These are phyloP conservation scores for Hypoxylon sp. DNA, from an alignment of 2,329 filamentous ascomycete genomes.

Conservation along the genomic window DNA sequence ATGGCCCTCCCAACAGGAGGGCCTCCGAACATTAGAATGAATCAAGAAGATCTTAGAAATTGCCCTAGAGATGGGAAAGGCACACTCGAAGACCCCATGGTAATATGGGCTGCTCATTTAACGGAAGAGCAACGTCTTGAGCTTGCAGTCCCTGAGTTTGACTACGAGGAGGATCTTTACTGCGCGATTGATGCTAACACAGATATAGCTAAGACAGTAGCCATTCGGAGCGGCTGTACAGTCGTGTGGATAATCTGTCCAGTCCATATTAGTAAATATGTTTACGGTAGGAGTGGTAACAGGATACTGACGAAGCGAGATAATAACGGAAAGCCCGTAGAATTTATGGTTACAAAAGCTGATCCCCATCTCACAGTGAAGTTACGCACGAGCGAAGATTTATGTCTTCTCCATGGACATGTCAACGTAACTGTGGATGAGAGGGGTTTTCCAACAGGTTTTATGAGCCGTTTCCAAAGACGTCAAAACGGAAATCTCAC, in stretches of 20 bases:
- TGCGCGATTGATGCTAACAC: slow-evolving; percentile 34
- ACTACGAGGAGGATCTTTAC: slow-evolving; percentile 32
- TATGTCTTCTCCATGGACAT: slow-evolving; percentile 27
- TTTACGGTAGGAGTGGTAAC: slow-evolving; percentile 18
- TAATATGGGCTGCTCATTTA: slow-evolving; percentile 32
- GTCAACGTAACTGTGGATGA: slow-evolving; percentile 29
- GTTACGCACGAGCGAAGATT: slow-evolving; percentile 33
- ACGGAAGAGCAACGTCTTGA: slow-evolving; percentile 13
- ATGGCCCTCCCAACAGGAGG: slow-evolving; percentile 27
- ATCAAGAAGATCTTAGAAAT: not conserved
- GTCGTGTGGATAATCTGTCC: slow-evolving; percentile 38
- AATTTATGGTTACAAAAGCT: slow-evolving; percentile 21
- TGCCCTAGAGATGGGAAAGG: slow-evolving; percentile 34
- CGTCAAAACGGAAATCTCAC: slow-evolving; percentile 20
- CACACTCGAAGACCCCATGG: slow-evolving; percentile 33
- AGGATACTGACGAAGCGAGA: slow-evolving; percentile 24
- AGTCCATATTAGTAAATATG: slow-evolving; percentile 31
- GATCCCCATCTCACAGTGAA: slow-evolving; percentile 35
- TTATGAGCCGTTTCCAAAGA: slow-evolving; percentile 28
- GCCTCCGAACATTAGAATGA: slow-evolving; percentile 14
- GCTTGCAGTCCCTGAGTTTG: slow-evolving; percentile 29
- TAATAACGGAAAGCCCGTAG: slow-evolving; percentile 7
- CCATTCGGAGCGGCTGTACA: slow-evolving; percentile 25
- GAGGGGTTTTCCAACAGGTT: slow-evolving; percentile 31
- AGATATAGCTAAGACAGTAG: slow-evolving; percentile 38